Base-by-base conservation (phyloP, 805 yeast genomes). In the Candida bentonensis region DNA sequence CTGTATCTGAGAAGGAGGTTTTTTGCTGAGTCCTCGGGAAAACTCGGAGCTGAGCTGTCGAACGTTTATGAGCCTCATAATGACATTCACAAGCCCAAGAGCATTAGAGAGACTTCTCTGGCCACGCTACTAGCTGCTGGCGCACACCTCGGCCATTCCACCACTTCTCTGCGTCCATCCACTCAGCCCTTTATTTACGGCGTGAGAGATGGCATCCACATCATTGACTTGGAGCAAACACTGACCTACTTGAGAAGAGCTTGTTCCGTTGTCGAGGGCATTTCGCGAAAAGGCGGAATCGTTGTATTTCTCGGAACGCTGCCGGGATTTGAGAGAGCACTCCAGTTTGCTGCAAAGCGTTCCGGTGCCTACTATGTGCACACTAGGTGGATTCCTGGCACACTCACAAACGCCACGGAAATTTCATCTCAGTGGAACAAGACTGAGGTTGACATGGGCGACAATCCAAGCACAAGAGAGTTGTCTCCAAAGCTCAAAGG, bases 101-200 rank as follows among this genome's bases (percentile, higher is more conserved):
- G 67, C 13, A 66, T 76, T 21, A 62, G 71, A 21, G 75, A 82
- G 46, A 59, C 84, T 11, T 71, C 89, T 2, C 67, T 87, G 28
- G 67, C 85, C 23, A 77, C 77, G 46, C 69, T 92, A 44, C 61
- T 89, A 62, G 89, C 96, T 2, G 85, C 96, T 0, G 96, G 96
- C 43, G 89, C 89, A 40, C 98, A 92, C 62, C 67, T 92, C 52
- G 98, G 98, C 23, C 96, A 89, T 54, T 73, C 95, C n/a, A 80
- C 76, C 27, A 68, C 81, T 2, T 67, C 80, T 49, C 48, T 63
- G 27, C 77, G 94, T 53, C 78, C 87, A 7, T 72, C 82, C 22
- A 84, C 88, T 43, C 89, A 87, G 62, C 88, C 94, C 9, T 92
- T 71, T 60, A 73, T 89, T 40, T 81, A 81, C 57, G 98, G 97